Evolutionary conservation across 2,329 filamentous ascomycete genomes (phyloP).

Genomic region (Penicillium sp.): DNA sequence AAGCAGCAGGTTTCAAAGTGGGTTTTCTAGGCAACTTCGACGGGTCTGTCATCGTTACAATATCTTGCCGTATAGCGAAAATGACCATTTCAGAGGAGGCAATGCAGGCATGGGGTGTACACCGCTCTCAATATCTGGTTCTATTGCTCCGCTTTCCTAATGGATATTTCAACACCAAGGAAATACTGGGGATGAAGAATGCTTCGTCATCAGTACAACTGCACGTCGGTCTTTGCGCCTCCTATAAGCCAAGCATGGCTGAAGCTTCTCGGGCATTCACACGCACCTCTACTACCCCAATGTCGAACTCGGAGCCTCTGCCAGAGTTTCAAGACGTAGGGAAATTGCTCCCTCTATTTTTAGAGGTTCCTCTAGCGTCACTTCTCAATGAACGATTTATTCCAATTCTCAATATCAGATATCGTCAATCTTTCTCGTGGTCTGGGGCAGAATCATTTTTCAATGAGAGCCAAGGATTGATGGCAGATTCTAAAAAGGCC

Average conservation of each 20-base stretch:
- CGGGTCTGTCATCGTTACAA: constrained; percentile 54
- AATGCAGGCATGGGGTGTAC: constrained; percentile 16
- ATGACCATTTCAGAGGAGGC: constrained; percentile 22
- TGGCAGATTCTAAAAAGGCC: constrained; percentile 12
- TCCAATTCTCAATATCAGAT: constrained; percentile 58
- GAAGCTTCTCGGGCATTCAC: constrained; percentile 53
- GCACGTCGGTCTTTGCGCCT: constrained; percentile 65
- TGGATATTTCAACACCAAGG: constrained; percentile 60
- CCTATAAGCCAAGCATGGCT: constrained; percentile 64
- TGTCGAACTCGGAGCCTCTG: background rate
- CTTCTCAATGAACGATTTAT: constrained; percentile 65
- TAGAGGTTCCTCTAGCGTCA: constrained; percentile 67
- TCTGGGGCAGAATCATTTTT: constrained; percentile 61
- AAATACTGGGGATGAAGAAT: constrained; percentile 45
- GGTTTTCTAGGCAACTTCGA: constrained; percentile 56
- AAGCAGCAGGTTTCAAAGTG: constrained; percentile 65
- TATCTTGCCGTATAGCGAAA: constrained; percentile 67
- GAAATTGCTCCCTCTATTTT: constrained; percentile 57
- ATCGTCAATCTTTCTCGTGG: constrained; percentile 57
- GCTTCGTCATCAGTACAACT: constrained; percentile 50
- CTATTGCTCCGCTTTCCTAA: constrained; percentile 63
- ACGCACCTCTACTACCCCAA: background rate
- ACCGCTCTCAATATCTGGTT: constrained; percentile 51
- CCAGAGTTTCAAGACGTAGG: background rate
- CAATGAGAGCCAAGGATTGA: constrained; percentile 43